Evolutionary conservation across 2,329 filamentous ascomycete genomes (phyloP).

Genomic region (Phialemonium atrogriseum): DNA sequence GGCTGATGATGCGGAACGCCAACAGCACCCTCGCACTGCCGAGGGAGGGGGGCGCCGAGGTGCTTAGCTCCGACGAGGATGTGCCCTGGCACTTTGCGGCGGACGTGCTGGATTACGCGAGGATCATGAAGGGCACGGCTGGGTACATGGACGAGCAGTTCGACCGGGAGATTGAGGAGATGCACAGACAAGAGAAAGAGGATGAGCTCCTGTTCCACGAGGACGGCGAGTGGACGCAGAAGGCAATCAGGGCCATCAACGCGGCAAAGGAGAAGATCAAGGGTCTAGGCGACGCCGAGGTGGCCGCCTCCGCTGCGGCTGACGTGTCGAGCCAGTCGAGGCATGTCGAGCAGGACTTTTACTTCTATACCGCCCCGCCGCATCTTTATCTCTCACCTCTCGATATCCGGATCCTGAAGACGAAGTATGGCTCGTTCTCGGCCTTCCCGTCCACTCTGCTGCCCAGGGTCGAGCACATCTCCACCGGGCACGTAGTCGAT

Average conservation of each 20-base stretch:
- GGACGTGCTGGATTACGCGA: slow-evolving; percentile 88
- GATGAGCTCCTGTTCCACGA: slow-evolving; percentile 89
- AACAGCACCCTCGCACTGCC: slow-evolving; percentile 83
- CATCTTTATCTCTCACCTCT: slow-evolving; percentile 87
- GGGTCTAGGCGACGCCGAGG: slow-evolving; percentile 27
- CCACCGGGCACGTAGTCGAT: slow-evolving; percentile 79
- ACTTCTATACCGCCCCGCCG: slow-evolving; percentile 80
- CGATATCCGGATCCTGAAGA: slow-evolving; percentile 86
- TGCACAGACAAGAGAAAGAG: slow-evolving; percentile 71
- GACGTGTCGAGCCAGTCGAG: slow-evolving; percentile 13
- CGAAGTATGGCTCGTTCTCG: slow-evolving; percentile 76
- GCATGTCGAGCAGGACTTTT: slow-evolving; percentile 50
- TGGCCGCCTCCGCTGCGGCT: slow-evolving; percentile 4
- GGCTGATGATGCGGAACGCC: slow-evolving; percentile 73
- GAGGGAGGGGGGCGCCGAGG: slow-evolving; percentile 65
- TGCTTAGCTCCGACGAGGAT: slow-evolving; percentile 60
- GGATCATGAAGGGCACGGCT: slow-evolving; percentile 88
- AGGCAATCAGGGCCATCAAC: slow-evolving; percentile 66
- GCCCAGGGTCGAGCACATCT: slow-evolving; percentile 81
- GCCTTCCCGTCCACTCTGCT: slow-evolving; percentile 78
- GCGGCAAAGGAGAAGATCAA: slow-evolving; percentile 67
- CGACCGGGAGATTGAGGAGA: slow-evolving; percentile 66
- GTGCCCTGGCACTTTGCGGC: slow-evolving; percentile 94
- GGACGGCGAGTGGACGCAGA: slow-evolving; percentile 85
- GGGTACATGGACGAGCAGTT: slow-evolving; percentile 81